Percentiles rank a stretch among this genome's conserved stretches.
These are phyloP conservation scores for Candida hispaniensis DNA, from an alignment of 805 yeast genomes.

Conservation along the genomic window DNA sequence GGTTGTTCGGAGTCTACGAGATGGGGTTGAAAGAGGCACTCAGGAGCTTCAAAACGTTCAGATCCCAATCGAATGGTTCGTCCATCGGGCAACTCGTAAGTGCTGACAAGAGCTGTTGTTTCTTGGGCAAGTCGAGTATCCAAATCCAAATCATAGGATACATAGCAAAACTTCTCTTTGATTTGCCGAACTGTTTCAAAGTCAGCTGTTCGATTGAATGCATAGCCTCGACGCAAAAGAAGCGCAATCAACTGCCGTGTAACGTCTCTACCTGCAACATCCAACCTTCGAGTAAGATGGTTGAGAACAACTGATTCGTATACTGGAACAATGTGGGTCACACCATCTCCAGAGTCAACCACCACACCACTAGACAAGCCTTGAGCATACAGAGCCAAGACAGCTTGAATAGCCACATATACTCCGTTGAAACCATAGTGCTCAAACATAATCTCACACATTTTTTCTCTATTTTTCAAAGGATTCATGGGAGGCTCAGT, in stretches of 20 bases:
- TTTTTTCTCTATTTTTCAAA: slow-evolving; percentile 71
- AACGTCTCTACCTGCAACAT: slow-evolving; percentile 97
- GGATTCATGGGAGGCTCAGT: slow-evolving; percentile 99
- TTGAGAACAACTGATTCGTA: slow-evolving; percentile 94
- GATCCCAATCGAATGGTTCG: slow-evolving; percentile 87
- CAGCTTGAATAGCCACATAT: slow-evolving; percentile 94
- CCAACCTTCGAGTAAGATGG: slow-evolving; percentile 83
- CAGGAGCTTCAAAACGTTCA: slow-evolving; percentile 94
- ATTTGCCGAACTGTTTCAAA: slow-evolving; percentile 97
- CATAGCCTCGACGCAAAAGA: slow-evolving; percentile 89
- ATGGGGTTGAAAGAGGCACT: slow-evolving; percentile 91
- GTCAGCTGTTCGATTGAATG: slow-evolving; percentile 96
- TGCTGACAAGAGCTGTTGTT: slow-evolving; percentile 89
- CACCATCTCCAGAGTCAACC: slow-evolving; percentile 98
- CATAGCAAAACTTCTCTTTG: slow-evolving; percentile 92
- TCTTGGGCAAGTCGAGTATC: slow-evolving; percentile 82
- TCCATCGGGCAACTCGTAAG: slow-evolving; percentile 93
- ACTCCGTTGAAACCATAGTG: slow-evolving; percentile 85
- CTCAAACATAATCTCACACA: slow-evolving; percentile 91
- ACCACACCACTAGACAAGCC: slow-evolving; percentile 96
- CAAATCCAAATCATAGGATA: slow-evolving; percentile 83
- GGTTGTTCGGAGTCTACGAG: slow-evolving; percentile 94
- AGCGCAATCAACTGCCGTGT: slow-evolving; percentile 90
- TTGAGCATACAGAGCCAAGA: slow-evolving; percentile 94
- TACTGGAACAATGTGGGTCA: slow-evolving; percentile 95